A percentile compares a stretch with the other conserved stretches of the same genome.
Conservation (phyloP, 2,329 filamentous ascomycete species). For the Cadophora malorum region DNA sequence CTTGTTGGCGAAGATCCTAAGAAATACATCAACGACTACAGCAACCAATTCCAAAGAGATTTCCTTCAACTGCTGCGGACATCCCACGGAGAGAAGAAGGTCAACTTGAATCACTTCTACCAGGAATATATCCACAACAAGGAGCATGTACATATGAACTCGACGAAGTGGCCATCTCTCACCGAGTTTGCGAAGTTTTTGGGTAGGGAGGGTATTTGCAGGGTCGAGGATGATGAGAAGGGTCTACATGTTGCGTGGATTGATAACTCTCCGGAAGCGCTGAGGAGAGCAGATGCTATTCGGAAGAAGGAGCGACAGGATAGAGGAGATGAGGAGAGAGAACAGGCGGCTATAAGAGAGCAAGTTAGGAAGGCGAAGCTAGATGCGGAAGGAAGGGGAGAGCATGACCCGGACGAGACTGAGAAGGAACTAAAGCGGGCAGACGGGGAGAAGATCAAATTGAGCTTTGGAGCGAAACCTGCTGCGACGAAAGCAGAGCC, state of each 20-base stretch:
- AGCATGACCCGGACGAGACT: constrained; percentile 51
- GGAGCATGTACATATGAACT: constrained; percentile 91
- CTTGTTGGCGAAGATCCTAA: constrained; percentile 86
- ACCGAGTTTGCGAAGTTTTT: constrained; percentile 91
- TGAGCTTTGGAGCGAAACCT: constrained; percentile 64
- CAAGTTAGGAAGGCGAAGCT: constrained; percentile 81
- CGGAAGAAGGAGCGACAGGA: constrained; percentile 85
- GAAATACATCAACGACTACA: constrained; percentile 83
- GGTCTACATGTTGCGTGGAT: constrained; percentile 89
- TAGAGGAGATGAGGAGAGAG: constrained; percentile 87
- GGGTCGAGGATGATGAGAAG: constrained; percentile 89
- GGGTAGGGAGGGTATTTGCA: constrained; percentile 84
- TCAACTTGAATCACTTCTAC: constrained; percentile 93
- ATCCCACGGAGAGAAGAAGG: constrained; percentile 86
- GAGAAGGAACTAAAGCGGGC: constrained; percentile 61
- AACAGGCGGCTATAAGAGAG: constrained; percentile 80
- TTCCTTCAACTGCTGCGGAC: constrained; percentile 81
- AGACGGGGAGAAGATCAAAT: constrained; percentile 77
- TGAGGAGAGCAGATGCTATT: constrained; percentile 81
- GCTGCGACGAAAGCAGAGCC: constrained; percentile 33
- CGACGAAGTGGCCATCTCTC: constrained; percentile 85
- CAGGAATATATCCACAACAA: constrained; percentile 91
- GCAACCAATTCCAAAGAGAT: constrained; percentile 79
- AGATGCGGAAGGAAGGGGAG: constrained; percentile 56
- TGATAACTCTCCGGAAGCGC: constrained; percentile 86